These are phyloP conservation scores for Tetrapisispora namnaoensis DNA, from an alignment of 805 yeast genomes.

Conservation along the genomic window DNA sequence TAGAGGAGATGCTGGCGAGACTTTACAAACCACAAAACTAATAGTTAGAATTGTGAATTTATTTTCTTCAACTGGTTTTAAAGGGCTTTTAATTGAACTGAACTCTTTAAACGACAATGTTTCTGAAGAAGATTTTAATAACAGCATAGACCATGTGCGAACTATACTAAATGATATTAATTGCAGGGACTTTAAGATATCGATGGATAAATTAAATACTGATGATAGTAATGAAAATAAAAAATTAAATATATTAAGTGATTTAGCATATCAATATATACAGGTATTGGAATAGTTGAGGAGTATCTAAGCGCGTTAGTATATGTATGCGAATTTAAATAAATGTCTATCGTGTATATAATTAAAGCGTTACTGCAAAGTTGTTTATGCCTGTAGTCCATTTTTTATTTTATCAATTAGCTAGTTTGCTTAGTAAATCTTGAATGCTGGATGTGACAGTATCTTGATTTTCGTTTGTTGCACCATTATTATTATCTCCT, in stretches of 20 bases:
- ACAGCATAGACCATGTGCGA: conserved; percentile 11
- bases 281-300: conserved; percentile 18
- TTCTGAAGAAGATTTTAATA: conserved; percentile 10
- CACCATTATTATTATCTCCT: neutral
- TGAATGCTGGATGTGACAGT: conserved; percentile 28
- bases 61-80: conserved; percentile 27
- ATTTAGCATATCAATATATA: conserved; percentile 25
- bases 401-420: conserved; percentile 12
- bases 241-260: conserved; percentile 10
- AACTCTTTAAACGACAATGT: conserved; percentile 7
- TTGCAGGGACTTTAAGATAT: conserved; percentile 15
- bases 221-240: conserved; percentile 9
- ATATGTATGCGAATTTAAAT: neutral
- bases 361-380: neutral
- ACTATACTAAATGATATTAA: conserved; percentile 12
- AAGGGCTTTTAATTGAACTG: conserved; percentile 24
- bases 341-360: neutral
- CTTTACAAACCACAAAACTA: conserved; percentile 17
- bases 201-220: conserved; percentile 2
- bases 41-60: conserved; percentile 22
- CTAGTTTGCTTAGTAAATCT: conserved; percentile 28
- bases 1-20: conserved; percentile 28
- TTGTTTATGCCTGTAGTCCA: neutral
- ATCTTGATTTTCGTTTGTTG: neutral
- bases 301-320: too few relatives aligned